phyloP scores from a whole-genome alignment of 192 early-diverging fungal species.

The Coemansia sp. region DNA sequence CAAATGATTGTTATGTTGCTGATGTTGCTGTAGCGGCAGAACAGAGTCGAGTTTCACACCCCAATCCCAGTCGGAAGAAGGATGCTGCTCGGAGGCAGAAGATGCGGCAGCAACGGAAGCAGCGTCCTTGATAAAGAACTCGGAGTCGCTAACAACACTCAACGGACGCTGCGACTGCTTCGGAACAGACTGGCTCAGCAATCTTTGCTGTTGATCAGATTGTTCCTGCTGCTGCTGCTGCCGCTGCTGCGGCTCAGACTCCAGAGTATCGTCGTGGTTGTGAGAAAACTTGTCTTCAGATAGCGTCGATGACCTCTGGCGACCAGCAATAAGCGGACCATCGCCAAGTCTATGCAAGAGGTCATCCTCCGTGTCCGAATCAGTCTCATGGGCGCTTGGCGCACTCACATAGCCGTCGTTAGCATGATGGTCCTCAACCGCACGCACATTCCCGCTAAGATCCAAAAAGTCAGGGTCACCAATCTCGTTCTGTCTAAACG shows the following conservation, averaged over 20 bases:
- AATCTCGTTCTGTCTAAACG: slow-evolving; percentile 19
- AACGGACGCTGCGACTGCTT: slow-evolving; percentile 10
- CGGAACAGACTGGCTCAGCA: too few species aligned
- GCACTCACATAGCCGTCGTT: slow-evolving; percentile 70
- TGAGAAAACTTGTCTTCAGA: neutral
- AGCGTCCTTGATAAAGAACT: slow-evolving; percentile 6
- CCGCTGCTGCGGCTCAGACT: neutral
- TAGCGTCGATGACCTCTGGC: slow-evolving; percentile 10
- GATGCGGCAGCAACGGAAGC: neutral
- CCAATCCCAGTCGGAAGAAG: slow-evolving; percentile 55
- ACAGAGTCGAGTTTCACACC: slow-evolving; percentile 29
- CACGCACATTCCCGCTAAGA: slow-evolving; percentile 25
- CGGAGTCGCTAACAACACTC: slow-evolving; percentile 44
- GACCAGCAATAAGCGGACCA: slow-evolving; percentile 5
- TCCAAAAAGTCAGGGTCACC: slow-evolving; percentile 50
- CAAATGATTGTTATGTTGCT: neutral
- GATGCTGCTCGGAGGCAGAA: neutral
- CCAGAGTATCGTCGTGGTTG: neutral
- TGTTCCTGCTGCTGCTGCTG: neutral
- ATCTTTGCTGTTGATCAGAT: neutral
- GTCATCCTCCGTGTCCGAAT: slow-evolving; percentile 16
- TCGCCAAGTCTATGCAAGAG: neutral
- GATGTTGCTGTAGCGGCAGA: neutral
- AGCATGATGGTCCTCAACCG: neutral
- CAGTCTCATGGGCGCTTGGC: slow-evolving; percentile 63